Base-by-base conservation (phyloP, 2,329 filamentous ascomycete genomes). In the Monilinia laxa region DNA sequence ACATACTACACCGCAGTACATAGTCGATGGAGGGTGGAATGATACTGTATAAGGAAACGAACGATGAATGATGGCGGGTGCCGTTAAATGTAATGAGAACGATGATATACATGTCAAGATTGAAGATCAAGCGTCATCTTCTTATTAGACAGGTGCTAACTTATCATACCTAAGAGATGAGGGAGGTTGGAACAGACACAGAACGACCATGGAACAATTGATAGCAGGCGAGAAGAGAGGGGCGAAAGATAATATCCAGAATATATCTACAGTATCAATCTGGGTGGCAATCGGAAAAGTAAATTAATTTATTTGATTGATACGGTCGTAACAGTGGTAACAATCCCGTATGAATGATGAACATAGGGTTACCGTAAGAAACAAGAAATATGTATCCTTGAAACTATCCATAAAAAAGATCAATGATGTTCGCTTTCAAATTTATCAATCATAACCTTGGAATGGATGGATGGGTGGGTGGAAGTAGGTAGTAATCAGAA, bases 251-350 rank as follows among this genome's bases (percentile, higher is more conserved):
- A 2, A 31, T 54, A 45, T n/a, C n/a, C n/a, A n/a, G n/a, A n/a
- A n/a, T 47, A n/a, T 59, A 23, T 6, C 28, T 3, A 6, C 6
- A 31, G 3, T 35, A 9, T 35, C 5, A 35, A 35, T 59, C 18
- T 59, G 56, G 20, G 56, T 59, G 56, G 40, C 28, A 20, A 47
- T 47, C 42, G 56, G 25, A 25, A n/a, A 31, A 40, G 28, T 28
- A 20, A 58, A 35, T 35, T 1, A 35, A 35, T 35, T 45, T 28
- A 35, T 35, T 45, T 28, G 54, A 58, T 58, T 45, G 2, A 59
- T 14, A 11, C 47, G 56, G 31, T n/a, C n/a, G n/a, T n/a, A n/a
- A n/a, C n/a, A n/a, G n/a, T n/a, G n/a, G n/a, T n/a, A n/a, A n/a
- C n/a, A n/a, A n/a, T n/a, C n/a, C n/a, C n/a, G n/a, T n/a, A n/a